Percentiles rank a stretch among this genome's conserved stretches.
These are phyloP conservation scores for Pseudoperonospora humuli DNA, from an alignment of 352 stramenopile genomes.

Conservation along the genomic window DNA sequence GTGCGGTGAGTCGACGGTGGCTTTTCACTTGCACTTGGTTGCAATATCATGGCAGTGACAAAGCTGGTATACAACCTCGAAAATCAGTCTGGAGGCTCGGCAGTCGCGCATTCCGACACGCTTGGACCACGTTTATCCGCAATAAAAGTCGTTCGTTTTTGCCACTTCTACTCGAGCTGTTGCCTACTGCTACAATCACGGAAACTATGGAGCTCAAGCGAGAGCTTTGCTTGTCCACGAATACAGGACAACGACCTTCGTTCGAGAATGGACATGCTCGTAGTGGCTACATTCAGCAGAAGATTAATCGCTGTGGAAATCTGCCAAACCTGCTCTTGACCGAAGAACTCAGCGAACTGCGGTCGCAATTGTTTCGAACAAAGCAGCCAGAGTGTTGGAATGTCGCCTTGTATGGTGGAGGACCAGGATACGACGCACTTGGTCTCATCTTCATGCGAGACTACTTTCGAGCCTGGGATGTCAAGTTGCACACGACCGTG, in stretches of 20 bases:
- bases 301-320: constrained; percentile 69
- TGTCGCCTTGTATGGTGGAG: constrained; percentile 53
- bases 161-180: constrained; percentile 21
- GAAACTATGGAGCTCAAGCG: constrained; percentile 52
- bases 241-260: constrained; percentile 52
- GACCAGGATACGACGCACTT: constrained; percentile 46
- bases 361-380: constrained; percentile 41
- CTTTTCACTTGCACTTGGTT: constrained; percentile 48
- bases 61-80: constrained; percentile 16
- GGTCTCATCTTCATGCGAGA: constrained; percentile 48
- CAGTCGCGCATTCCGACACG: constrained; percentile 45
- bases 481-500: constrained; percentile 42
- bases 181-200: constrained; percentile 24
- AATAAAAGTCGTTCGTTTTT: constrained; percentile 29
- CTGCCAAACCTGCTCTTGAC: constrained; percentile 52
- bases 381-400: constrained; percentile 27
- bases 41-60: constrained; percentile 16
- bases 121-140: constrained; percentile 51
- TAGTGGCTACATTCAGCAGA: constrained; percentile 54
- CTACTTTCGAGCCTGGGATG: constrained; percentile 39
- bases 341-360: constrained; percentile 35
- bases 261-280: constrained; percentile 50
- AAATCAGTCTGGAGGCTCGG: constrained; percentile 49
- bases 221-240: constrained; percentile 52
- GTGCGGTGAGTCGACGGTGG: constrained; percentile 43